These are phyloP conservation scores for Bipolaris zeicola DNA, from an alignment of 2,329 filamentous ascomycete genomes.

Conservation along the genomic window DNA sequence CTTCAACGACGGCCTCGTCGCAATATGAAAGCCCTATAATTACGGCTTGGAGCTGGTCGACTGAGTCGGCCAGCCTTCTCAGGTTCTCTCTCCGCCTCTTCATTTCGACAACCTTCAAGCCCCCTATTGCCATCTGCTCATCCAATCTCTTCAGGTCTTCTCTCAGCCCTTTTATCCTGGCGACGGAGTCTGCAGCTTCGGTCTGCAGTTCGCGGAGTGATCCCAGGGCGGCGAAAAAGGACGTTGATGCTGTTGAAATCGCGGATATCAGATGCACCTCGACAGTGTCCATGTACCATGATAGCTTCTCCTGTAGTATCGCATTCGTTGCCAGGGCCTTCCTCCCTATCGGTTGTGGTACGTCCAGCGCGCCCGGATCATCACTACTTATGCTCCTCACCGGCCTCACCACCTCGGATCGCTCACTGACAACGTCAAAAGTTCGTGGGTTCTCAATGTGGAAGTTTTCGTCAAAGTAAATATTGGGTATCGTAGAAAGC, in stretches of 20 bases:
- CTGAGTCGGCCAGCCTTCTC: constrained; percentile 78
- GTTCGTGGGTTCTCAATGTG: constrained; percentile 94
- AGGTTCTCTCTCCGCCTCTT: constrained; percentile 83
- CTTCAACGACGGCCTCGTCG: constrained; percentile 80
- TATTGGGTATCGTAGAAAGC: constrained; percentile 84
- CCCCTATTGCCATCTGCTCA: constrained; percentile 82
- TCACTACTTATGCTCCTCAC: constrained; percentile 56
- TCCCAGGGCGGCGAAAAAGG: constrained; percentile 93
- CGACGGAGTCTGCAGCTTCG: constrained; percentile 89
- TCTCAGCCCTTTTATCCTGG: constrained; percentile 79
- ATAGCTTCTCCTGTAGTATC: constrained; percentile 95
- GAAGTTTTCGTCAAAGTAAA: constrained; percentile 96
- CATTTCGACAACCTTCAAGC: constrained; percentile 83
- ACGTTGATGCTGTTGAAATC: constrained; percentile 92
- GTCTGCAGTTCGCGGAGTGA: constrained; percentile 89
- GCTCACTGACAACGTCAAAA: constrained; percentile 95
- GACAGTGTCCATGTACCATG: constrained; percentile 99
- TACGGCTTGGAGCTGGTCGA: constrained; percentile 80
- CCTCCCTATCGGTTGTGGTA: constrained; percentile 63
- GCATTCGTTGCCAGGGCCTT: constrained; percentile 95
- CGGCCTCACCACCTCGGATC: constrained; percentile 87
- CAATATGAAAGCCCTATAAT: constrained; percentile 76
- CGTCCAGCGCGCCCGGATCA: constrained; percentile 60
- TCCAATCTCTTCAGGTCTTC: constrained; percentile 82
- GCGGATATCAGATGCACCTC: constrained; percentile 96